A percentile compares a stretch with the other conserved stretches of the same genome.
These are phyloP conservation scores for Lasiodiplodia hormozganensis DNA, from an alignment of 2,329 filamentous ascomycete species.

Conservation along the genomic window DNA sequence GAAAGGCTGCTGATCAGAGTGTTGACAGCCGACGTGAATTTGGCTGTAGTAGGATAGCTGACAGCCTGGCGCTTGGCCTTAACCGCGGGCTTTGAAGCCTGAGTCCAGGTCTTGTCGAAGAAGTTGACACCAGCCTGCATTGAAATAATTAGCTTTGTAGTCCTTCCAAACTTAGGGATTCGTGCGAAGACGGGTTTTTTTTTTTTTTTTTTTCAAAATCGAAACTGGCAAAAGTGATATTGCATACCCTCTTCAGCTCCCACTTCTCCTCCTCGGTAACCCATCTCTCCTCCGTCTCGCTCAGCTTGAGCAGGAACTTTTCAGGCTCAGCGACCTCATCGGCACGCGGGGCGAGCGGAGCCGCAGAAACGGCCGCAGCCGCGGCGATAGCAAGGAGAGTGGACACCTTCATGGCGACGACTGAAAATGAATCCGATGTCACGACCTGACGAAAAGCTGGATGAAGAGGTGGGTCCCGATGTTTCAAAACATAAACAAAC, in stretches of 20 bases:
- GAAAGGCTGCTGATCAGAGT: slow-evolving; percentile 12
- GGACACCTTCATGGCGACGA: slow-evolving; percentile 17
- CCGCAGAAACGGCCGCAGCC: slow-evolving; percentile 18
- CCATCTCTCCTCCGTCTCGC: slow-evolving; percentile 21
- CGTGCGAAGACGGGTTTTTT: too few relatives aligned
- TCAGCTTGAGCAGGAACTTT: slow-evolving; percentile 17
- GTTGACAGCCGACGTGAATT: slow-evolving; percentile 18
- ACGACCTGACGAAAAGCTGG: not conserved
- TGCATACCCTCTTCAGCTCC: slow-evolving; percentile 16
- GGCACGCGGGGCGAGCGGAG: slow-evolving; percentile 13
- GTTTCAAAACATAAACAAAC: slow-evolving; percentile 2
- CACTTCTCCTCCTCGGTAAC: slow-evolving; percentile 22
- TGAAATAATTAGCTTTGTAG: not conserved
- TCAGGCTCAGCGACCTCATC: slow-evolving; percentile 15
- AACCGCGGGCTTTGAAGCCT: not conserved
- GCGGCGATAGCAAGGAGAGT: slow-evolving; percentile 16
- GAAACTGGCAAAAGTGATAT: not conserved
- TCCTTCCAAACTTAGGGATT: not conserved
- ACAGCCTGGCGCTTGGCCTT: slow-evolving; percentile 21
- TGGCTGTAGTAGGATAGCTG: slow-evolving; percentile 9
- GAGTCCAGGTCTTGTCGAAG: slow-evolving; percentile 13
- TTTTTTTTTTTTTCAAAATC: too few relatives aligned
- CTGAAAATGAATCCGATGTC: too few relatives aligned
- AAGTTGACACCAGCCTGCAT: slow-evolving; percentile 15
- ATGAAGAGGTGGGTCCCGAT: not conserved